A percentile compares a stretch with the other conserved stretches of the same genome.
These are phyloP conservation scores for Candida sp. DNA, from an alignment of 1,139 yeast genomes.

Conservation along the genomic window DNA sequence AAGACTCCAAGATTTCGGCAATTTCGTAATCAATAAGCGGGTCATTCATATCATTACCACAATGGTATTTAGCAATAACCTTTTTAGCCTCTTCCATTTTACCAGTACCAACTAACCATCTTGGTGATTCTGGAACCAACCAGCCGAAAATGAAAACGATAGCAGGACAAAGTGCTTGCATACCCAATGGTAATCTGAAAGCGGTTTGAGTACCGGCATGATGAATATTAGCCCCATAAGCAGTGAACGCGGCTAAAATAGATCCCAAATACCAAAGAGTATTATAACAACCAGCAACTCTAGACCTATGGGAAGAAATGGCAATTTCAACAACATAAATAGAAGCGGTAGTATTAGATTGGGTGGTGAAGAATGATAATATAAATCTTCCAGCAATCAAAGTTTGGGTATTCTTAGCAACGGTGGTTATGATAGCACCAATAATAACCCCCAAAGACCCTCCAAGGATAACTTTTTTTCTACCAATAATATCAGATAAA, in stretches of 20 bases:
- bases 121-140: constrained; percentile 59
- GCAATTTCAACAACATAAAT: constrained; percentile 22
- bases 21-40: constrained; percentile 15
- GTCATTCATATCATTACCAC: constrained; percentile 15
- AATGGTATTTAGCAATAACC: constrained; percentile 19
- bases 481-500: constrained; percentile 16
- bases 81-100: constrained; percentile 32
- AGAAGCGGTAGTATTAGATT: constrained; percentile 18
- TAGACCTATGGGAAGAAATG: constrained; percentile 20
- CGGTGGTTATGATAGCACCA: constrained; percentile 22
- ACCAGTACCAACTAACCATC: constrained; percentile 45
- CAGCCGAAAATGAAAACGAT: constrained; percentile 19
- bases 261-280: constrained; percentile 22
- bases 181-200: constrained; percentile 17
- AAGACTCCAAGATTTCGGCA: constrained; percentile 14
- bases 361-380: constrained; percentile 9
- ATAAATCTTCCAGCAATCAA: constrained; percentile 22
- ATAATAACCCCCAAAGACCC: constrained; percentile 16
- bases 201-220: constrained; percentile 13
- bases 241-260: constrained; percentile 20
- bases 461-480: constrained; percentile 14
- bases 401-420: constrained; percentile 14
- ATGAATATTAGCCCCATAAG: constrained; percentile 19
- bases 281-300: constrained; percentile 18
- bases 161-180: constrained; percentile 17